Evolutionary conservation across 108 stramenopile genomes (phyloP).

Genomic region (Cyclotella atomus): DNA sequence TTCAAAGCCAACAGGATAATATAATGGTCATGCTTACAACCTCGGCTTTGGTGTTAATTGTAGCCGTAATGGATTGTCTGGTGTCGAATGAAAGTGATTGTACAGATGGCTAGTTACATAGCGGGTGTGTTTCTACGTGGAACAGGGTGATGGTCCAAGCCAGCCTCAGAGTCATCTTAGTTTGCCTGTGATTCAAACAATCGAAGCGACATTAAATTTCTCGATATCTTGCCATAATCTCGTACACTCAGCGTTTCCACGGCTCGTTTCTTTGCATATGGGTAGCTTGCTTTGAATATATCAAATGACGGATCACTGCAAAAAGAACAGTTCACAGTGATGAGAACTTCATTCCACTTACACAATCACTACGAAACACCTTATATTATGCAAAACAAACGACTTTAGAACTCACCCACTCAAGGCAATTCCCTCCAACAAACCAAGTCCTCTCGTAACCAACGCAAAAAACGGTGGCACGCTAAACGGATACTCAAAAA

Average conservation of each 20-base stretch:
- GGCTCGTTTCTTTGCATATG: conserved; percentile 76
- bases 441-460: conserved; percentile 85
- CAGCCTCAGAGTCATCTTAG: no score
- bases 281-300: conserved; percentile 87
- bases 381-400: no score
- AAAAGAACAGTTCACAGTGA: background rate
- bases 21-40: background rate
- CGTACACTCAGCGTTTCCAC: conserved; percentile 45
- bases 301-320: conserved; percentile 85
- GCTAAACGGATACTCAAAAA: conserved; percentile 87
- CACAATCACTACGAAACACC: background rate
- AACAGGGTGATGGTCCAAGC: no score
- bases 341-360: background rate
- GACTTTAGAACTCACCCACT: conserved; percentile 62
- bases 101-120: no score
- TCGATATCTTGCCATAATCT: conserved; percentile 40
- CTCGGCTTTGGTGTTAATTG: background rate
- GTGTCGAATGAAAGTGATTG: background rate
- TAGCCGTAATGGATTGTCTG: background rate
- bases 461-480: conserved; percentile 94
- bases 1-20: background rate
- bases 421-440: conserved; percentile 93
- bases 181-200: no score
- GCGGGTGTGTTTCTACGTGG: no score
- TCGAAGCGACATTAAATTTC: conserved; percentile 19